Conservation (phyloP, 2,329 filamentous ascomycete species). For the Alternaria atra region DNA sequence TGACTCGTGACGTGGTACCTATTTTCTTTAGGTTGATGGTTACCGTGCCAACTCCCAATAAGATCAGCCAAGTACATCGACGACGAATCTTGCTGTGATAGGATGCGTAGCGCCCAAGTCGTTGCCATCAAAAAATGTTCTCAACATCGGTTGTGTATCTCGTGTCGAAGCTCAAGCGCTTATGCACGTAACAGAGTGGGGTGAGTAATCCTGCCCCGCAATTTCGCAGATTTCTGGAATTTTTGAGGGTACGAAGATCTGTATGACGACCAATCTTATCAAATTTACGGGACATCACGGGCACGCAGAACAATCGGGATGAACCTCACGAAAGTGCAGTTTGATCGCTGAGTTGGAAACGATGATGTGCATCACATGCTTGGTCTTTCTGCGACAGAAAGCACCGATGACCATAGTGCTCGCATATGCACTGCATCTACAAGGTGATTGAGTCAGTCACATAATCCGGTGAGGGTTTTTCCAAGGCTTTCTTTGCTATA, state of each 20-base stretch:
- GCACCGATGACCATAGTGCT: not conserved
- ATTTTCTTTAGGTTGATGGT: not conserved
- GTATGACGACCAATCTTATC: not conserved
- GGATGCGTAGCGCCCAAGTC: not conserved
- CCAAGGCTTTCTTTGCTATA: not conserved
- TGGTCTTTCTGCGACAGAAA: not conserved
- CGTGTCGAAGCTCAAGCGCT: not conserved
- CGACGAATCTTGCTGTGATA: not conserved
- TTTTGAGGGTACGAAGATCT: slow-evolving; percentile 4
- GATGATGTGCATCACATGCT: slow-evolving; percentile 19
- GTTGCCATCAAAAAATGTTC: not conserved
- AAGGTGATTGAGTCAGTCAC: not conserved
- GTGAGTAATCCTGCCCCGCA: slow-evolving; percentile 7
- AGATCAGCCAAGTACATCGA: not conserved
- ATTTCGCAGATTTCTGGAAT: slow-evolving; percentile 1
- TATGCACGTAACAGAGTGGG: slow-evolving; percentile 9
- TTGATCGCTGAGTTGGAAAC: not conserved
- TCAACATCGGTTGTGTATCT: slow-evolving; percentile 4
- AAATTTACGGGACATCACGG: not conserved
- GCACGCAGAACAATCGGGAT: not conserved
- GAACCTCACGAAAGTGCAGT: slow-evolving; percentile 6
- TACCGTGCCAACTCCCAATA: not conserved
- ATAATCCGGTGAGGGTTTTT: not conserved
- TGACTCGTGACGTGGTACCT: not conserved
- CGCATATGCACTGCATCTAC: not conserved